Evolutionary conservation across 345 rosid genomes (phyloP).

Genomic region (Acer yangbiense): DNA sequence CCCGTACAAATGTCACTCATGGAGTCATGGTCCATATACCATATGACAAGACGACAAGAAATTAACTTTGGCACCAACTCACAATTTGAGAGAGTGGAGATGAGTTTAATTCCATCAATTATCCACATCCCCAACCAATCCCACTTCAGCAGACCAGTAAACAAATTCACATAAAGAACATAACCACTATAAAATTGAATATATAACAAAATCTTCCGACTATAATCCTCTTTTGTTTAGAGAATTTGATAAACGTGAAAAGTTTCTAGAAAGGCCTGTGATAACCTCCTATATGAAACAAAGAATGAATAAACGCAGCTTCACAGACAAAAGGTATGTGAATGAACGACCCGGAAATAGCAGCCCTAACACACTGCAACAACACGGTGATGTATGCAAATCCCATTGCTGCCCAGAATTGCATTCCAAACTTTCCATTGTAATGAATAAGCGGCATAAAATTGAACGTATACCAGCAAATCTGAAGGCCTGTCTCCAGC

Average conservation of each 20-base stretch:
- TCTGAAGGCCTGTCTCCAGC: conserved; percentile 67
- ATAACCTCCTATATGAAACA: conserved; percentile 58
- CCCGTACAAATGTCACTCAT: too few relatives aligned
- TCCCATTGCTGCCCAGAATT: conserved; percentile 73
- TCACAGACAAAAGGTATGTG: conserved; percentile 64
- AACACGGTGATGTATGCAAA: conserved; percentile 52
- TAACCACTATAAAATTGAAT: not conserved
- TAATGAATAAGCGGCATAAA: conserved; percentile 78
- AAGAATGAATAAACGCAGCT: conserved; percentile 76
- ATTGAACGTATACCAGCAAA: conserved; percentile 66
- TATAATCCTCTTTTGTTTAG: not conserved
- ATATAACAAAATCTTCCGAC: not conserved
- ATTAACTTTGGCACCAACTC: too few relatives aligned
- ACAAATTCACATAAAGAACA: too few relatives aligned
- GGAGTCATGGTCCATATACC: too few relatives aligned
- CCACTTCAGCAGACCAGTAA: too few relatives aligned
- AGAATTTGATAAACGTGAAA: not conserved
- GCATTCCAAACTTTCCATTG: conserved; percentile 61
- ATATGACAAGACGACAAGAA: too few relatives aligned
- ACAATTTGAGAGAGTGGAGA: too few relatives aligned
- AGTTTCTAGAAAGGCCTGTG: conserved; percentile 40
- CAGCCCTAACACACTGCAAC: conserved; percentile 65
- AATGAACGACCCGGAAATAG: conserved; percentile 65
- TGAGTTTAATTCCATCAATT: too few relatives aligned
- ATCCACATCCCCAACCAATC: too few relatives aligned